A percentile compares a stretch with the other conserved stretches of the same genome.
Evolutionary conservation across 2,329 filamentous ascomycete species (phyloP).

Genomic region (Incumbomyces lentus): DNA sequence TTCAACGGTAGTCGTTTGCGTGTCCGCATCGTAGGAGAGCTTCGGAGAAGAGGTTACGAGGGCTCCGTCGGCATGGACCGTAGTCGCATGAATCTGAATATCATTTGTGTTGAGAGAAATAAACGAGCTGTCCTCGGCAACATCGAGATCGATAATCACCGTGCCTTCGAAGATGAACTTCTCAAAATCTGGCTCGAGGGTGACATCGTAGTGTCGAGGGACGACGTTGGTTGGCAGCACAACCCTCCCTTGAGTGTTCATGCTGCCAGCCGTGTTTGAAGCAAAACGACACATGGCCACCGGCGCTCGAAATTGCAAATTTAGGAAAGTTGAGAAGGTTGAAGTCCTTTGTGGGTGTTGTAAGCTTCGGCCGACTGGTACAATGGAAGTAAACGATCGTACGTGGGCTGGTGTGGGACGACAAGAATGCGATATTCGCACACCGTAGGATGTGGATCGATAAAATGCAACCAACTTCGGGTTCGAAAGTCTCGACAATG

Average conservation of each 20-base stretch:
- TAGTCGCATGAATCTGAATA: slow-evolving; percentile 67
- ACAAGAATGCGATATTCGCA: slow-evolving; percentile 16
- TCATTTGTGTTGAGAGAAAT: slow-evolving; percentile 83
- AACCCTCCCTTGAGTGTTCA: slow-evolving; percentile 45
- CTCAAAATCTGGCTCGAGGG: slow-evolving; percentile 80
- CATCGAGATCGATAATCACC: slow-evolving; percentile 77
- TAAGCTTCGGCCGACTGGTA: slow-evolving; percentile 13
- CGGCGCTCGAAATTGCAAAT: slow-evolving; percentile 20
- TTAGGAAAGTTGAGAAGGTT: slow-evolving; percentile 16
- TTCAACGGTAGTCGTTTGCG: slow-evolving; percentile 70
- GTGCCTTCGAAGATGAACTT: slow-evolving; percentile 79
- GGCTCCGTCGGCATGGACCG: slow-evolving; percentile 52
- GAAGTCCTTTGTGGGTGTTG: slow-evolving; percentile 15
- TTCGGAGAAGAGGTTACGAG: slow-evolving; percentile 52
- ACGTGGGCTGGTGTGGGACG: slow-evolving; percentile 10
- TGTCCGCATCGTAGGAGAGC: slow-evolving; percentile 64
- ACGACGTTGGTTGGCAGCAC: slow-evolving; percentile 86
- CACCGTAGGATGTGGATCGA: slow-evolving; percentile 15
- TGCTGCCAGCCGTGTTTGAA: slow-evolving; percentile 17
- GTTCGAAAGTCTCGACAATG: slow-evolving; percentile 7
- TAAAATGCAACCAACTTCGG: slow-evolving; percentile 6
- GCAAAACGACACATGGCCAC: slow-evolving; percentile 19
- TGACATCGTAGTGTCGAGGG: slow-evolving; percentile 83
- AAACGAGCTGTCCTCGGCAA: slow-evolving; percentile 70
- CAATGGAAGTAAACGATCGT: slow-evolving; percentile 18